Base-by-base conservation (phyloP, 345 rosid genomes). In the Dipteronia dyeriana region DNA sequence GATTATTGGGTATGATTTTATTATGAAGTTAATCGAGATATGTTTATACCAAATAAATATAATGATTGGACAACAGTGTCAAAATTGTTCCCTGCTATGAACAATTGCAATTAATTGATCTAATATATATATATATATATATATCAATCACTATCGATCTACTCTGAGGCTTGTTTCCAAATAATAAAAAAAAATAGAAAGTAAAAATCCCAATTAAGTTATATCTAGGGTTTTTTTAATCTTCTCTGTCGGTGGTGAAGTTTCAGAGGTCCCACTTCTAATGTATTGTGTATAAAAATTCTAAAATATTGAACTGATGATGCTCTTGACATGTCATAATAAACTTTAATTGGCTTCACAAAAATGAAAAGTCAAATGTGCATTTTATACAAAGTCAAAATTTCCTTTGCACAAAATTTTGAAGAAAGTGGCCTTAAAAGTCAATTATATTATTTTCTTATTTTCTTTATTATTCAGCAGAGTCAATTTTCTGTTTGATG, bases 1-100 rank as follows among this genome's bases (percentile, higher is more conserved):
- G 20, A 59, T 59, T 59, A 20, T 59, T 59, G 63, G 63, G 26
- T 59, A 20, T 2, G 63, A 20, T n/a, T 19, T 22, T 59, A 59
- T 59, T n/a, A 20, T 56, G 23, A 0, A 17, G 61, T 20, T 13
- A 45, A 68, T 43, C 54, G 25, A 8, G 71, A n/a, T 8, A 1
- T 5, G 51, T 39, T 66, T 41, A 9, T 25, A 25, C 13, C 39
- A 47, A 68, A 68, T 49, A 23, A 69, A 53, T 19, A 20, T 31
- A 72, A 72, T 57, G 75, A 72, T 72, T 72, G 75, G 34, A 56
- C 19, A 23, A 60, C 49, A 38, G 67, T 73, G 39, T 73, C 76
- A 59, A 22, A 22, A 11, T 60, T 73, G 41, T 7, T 57, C 51
- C 29, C n/a, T 13, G 51, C 19, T 49, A 38, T 43, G 17, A 45